Conservation (phyloP, 2,329 filamentous ascomycete genomes). For the Dothistroma pini region DNA sequence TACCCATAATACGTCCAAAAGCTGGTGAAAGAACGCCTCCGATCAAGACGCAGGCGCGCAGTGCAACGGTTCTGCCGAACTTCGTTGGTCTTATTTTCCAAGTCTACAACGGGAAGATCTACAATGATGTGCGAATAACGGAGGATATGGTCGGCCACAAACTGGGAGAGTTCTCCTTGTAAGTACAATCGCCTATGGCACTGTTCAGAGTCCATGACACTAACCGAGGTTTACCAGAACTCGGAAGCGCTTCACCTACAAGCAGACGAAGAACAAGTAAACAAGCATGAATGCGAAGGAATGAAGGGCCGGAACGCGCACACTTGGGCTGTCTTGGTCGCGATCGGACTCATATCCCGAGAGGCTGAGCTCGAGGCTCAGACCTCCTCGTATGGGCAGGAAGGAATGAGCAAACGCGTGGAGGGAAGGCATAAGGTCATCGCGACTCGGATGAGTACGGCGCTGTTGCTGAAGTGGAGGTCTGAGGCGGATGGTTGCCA, state of each 20-base stretch:
- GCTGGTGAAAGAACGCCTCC: conserved; percentile 63
- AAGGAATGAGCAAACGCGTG: too few species aligned
- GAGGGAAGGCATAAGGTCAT: too few species aligned
- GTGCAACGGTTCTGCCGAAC: conserved; percentile 85
- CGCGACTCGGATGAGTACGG: too few species aligned
- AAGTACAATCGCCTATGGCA: conserved; percentile 42
- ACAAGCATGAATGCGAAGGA: not conserved
- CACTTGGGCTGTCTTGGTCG: not conserved
- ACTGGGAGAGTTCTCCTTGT: conserved; percentile 88
- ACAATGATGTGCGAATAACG: conserved; percentile 76
- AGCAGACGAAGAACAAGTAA: conserved; percentile 67
- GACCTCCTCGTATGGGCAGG: too few species aligned
- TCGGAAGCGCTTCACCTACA: conserved; percentile 64
- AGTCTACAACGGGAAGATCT: conserved; percentile 87
- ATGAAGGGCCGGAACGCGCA: conserved; percentile 20
- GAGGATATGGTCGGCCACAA: conserved; percentile 98
- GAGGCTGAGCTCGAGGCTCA: too few species aligned
- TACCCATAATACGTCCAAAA: conserved; percentile 61
- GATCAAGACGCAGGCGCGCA: conserved; percentile 81
- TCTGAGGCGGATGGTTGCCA: too few species aligned
- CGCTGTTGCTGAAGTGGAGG: too few species aligned
- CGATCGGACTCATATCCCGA: not conserved
- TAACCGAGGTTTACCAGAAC: conserved; percentile 48
- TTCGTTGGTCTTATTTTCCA: conserved; percentile 89
- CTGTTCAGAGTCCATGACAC: not conserved